Percentiles rank a stretch among this genome's conserved stretches.
Conservation (phyloP, 371 early-diverging fungal species). For the Mortierella sp. region DNA sequence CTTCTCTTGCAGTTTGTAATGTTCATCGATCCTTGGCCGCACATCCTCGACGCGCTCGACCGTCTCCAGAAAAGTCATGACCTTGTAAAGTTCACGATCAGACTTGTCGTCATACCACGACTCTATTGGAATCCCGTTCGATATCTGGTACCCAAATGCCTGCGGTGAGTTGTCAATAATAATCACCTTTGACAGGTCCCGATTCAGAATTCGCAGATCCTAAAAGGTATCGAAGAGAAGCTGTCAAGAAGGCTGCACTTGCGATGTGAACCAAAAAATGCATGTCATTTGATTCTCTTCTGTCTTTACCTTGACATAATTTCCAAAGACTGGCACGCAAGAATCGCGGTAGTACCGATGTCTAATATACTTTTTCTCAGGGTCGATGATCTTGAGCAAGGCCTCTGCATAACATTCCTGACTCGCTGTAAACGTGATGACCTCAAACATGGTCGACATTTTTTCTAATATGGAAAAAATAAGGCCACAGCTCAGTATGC, state of each 20-base stretch:
- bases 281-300: too few relatives aligned
- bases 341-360: conserved; percentile 75
- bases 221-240: background rate
- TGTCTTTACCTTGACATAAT: conserved; percentile 66
- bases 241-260: too few relatives aligned
- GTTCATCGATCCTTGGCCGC: conserved; percentile 65
- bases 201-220: conserved; percentile 72
- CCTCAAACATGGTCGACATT: conserved; percentile 70
- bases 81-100: conserved; percentile 65
- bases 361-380: conserved; percentile 57
- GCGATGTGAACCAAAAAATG: too few relatives aligned
- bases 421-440: conserved; percentile 81
- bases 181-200: conserved; percentile 68
- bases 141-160: conserved; percentile 70
- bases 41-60: conserved; percentile 70
- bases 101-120: conserved; percentile 74
- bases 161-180: conserved; percentile 74
- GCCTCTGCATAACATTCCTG: conserved; percentile 77
- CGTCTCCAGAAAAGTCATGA: conserved; percentile 66
- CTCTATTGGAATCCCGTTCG: conserved; percentile 78
- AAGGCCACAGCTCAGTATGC: background rate
- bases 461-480: conserved; percentile 56
- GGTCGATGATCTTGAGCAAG: conserved; percentile 71
- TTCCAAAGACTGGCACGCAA: conserved; percentile 70
- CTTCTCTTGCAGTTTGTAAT: conserved; percentile 54